phyloP scores from a whole-genome alignment of 441 rosid genomes.

The Erysimum pusillum region DNA sequence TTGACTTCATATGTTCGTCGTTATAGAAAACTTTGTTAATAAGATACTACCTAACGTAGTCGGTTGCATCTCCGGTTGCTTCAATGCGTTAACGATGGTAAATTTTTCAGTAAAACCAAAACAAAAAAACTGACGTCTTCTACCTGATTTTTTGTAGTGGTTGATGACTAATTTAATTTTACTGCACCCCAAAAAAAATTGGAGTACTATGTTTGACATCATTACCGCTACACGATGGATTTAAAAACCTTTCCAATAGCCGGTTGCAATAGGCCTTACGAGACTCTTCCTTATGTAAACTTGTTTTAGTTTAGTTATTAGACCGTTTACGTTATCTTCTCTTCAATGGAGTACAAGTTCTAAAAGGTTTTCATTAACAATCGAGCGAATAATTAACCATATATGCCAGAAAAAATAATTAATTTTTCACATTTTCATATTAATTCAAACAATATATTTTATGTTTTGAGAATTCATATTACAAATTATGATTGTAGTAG shows the following conservation, averaged over 20 bases:
- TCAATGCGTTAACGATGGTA: too few species aligned
- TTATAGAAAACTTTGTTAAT: conserved; percentile 11
- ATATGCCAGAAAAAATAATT: too few species aligned
- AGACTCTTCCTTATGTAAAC: not conserved
- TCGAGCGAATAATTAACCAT: too few species aligned
- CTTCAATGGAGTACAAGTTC: not conserved
- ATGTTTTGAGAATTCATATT: not conserved
- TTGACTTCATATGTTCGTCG: conserved; percentile 36
- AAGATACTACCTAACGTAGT: conserved; percentile 30
- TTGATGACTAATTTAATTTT: not conserved
- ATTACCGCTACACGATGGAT: conserved; percentile 1
- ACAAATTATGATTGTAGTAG: not conserved
- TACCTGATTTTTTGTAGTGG: too few species aligned
- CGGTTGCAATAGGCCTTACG: not conserved
- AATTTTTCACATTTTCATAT: not conserved
- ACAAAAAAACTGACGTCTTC: too few species aligned
- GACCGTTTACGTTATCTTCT: not conserved
- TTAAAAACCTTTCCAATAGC: not conserved
- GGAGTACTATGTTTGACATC: not conserved
- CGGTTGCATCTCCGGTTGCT: conserved; percentile 27
- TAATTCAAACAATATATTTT: not conserved
- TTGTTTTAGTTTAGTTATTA: not conserved
- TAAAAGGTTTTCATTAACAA: not conserved
- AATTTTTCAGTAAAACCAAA: too few species aligned
- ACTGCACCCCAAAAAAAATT: not conserved